Base-by-base conservation (phyloP, 768 basidiomycete genomes). In the Mycena albidolilacea region DNA sequence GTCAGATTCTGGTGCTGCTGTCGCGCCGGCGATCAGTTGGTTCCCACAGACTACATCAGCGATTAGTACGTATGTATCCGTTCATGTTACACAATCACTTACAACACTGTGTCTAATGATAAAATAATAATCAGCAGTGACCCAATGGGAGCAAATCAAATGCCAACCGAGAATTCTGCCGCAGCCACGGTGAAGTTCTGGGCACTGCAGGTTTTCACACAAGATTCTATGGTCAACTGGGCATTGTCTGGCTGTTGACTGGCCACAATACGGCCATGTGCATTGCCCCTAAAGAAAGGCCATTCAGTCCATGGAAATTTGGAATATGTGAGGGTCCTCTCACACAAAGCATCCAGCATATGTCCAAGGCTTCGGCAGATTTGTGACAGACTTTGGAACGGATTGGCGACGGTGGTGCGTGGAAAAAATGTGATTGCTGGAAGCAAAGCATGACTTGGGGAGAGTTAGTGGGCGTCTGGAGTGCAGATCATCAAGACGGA, bases 271-370 rank as follows among this genome's bases (percentile, higher is more conserved):
- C 93, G 91, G 17, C 93, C 93, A 75, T 87, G 78, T 0, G 87
- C 89, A 67, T 91, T 91, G 78, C 95, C 93, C 60, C 86, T 87
- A 43, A 30, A 60, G 77, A 81, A 71, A 37, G 64, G 41, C 14
- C 41, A 21, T 9, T 54, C n/a, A 54, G 52, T 50, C 7, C 15
- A 23, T 1, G 23, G 23, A 54, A 8, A 3, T 14, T 23, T 8
- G 52, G 21, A 23, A 54, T 54, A 23, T 23, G 8, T 30, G n/a
- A 54, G 14, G 41, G 41, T 43, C 41, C 41, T 43, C 86, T 77
- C 81, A 88, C 89, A 93, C 89, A 80, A 88, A 95, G 78, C 94
- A 94, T 5, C 85, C 89, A 38, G 80, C 86, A 64, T 93, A 94
- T 0, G 83, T 80, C 90, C 91, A 94, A 37, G 83, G 83, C 5